Conservation (phyloP, 1,284 basidiomycete genomes). For the Papiliotrema flavescens region DNA sequence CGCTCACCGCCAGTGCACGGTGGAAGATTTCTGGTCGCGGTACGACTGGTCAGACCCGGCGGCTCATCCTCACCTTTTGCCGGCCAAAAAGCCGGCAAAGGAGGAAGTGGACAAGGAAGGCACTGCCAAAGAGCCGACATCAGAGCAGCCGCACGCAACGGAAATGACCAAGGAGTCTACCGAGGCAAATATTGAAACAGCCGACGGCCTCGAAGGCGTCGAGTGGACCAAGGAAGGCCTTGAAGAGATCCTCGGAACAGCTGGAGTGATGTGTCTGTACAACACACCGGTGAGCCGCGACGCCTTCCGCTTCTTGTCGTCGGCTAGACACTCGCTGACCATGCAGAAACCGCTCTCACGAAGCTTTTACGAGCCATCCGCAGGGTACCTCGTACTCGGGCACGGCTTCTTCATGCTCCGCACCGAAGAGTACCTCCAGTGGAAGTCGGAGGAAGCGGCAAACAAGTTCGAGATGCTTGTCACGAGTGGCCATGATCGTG, state of each 20-base stretch:
- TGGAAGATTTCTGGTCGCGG: conserved; percentile 28
- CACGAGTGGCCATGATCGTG: conserved; percentile 26
- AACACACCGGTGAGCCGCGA: conserved; percentile 25
- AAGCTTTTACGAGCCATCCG: conserved; percentile 12
- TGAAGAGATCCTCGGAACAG: conserved; percentile 30
- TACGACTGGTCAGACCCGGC: conserved; percentile 33
- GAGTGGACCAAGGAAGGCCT: conserved; percentile 36
- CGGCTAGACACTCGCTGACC: not conserved
- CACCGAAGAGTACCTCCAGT: conserved; percentile 18
- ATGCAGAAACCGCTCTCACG: conserved; percentile 24
- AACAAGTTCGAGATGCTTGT: conserved; percentile 31
- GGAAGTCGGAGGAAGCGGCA: conserved; percentile 22
- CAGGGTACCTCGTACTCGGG: conserved; percentile 52
- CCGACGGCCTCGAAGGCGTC: conserved; percentile 9
- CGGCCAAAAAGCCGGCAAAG: conserved; percentile 4
- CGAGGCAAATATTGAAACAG: too few species aligned
- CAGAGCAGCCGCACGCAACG: not conserved
- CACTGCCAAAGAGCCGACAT: not conserved
- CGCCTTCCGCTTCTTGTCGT: not conserved
- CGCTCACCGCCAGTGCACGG: conserved; percentile 13
- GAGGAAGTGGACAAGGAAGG: not conserved
- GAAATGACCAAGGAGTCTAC: not conserved
- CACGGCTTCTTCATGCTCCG: conserved; percentile 73
- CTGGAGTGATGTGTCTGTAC: conserved; percentile 35
- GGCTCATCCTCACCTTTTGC: conserved; percentile 17